Evolutionary conservation across 805 yeast genomes (phyloP).

Genomic region (Spathaspora girioi): DNA sequence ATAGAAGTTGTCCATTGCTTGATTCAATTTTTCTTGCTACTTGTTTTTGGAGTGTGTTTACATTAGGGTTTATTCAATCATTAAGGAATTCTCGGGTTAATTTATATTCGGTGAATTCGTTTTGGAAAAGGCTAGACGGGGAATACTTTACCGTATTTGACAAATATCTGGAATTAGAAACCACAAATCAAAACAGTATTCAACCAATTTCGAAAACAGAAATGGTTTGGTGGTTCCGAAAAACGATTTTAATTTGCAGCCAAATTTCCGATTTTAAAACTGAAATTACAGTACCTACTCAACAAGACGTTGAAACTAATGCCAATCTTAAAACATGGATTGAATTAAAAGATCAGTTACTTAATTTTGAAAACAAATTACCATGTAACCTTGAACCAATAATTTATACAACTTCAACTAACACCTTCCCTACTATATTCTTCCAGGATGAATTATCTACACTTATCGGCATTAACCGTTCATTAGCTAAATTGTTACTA

Average conservation of each 20-base stretch:
- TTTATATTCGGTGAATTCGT: constrained; percentile 26
- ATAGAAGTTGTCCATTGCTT: constrained; percentile 16
- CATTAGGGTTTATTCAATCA: constrained; percentile 33
- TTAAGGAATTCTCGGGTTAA: constrained; percentile 27
- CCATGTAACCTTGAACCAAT: constrained; percentile 30
- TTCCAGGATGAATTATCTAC: constrained; percentile 36
- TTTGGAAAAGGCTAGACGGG: constrained; percentile 33
- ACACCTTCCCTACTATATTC: constrained; percentile 28
- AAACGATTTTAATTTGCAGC: constrained; percentile 24
- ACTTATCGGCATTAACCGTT: constrained; percentile 24
- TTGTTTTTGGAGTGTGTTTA: constrained; percentile 35
- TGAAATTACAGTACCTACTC: constrained; percentile 21
- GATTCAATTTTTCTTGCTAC: constrained; percentile 27
- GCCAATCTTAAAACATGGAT: constrained; percentile 23
- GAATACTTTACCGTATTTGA: constrained; percentile 21
- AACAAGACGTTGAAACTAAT: constrained; percentile 22
- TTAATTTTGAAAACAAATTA: constrained; percentile 25
- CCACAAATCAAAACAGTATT: neutral
- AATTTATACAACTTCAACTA: constrained; percentile 20
- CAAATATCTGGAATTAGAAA: constrained; percentile 1
- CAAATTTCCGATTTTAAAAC: constrained; percentile 27
- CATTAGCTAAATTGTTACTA: constrained; percentile 26
- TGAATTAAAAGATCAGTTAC: constrained; percentile 20
- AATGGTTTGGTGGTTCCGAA: constrained; percentile 36
- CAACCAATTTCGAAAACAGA: constrained; percentile 3